Base-by-base conservation (phyloP, 805 yeast species). In the Ogataea saltuana region DNA sequence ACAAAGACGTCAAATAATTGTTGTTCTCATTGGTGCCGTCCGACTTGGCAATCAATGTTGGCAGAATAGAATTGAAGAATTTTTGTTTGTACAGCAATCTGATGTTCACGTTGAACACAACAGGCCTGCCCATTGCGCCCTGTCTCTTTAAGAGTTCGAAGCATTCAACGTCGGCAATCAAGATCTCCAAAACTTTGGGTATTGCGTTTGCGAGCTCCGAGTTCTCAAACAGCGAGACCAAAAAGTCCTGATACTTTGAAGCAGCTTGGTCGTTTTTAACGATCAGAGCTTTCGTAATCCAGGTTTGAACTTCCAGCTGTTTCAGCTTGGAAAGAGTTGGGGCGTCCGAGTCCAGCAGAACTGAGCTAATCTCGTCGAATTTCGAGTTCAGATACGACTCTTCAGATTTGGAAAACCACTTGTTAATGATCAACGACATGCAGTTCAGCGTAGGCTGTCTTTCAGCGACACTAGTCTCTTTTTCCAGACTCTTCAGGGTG, bases 21-120 rank as follows among this genome's bases (percentile, higher is more conserved):
- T 75, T 75, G 13, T 51, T 48, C 9, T 54, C 50, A 6, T 53
- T 38, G 4, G 51, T 42, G 20, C 54, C 51, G 22, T 65, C 63
- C 59, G 75, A 81, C 3, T 72, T 73, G 0, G 63, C 58, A 6
- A 84, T 76, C 23, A 88, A 59, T 22, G 60, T 62, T 0, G 85
- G 85, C 5, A 88, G 70, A 1, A 80, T 67, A 7, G 71, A 65
- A 46, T 79, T 78, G 59, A 88, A 88, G 19, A 87, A 72, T 50
- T 81, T 81, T 58, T 93, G 99, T 59, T 88, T 88, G 71, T 85
- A 88, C 18, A 93, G 70, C 33, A 76, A 62, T 45, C 85, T 76
- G 15, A 84, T 75, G 46, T 81, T 78, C 42, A 85, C 71, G 49
- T 80, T 80, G 48, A 61, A 61, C 1, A 74, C 75, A n/a, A 42